Evolutionary conservation across 441 rosid species (phyloP), one percentile per base, ranked within the genome.

Genomic region (Populus hybrid): DNA sequence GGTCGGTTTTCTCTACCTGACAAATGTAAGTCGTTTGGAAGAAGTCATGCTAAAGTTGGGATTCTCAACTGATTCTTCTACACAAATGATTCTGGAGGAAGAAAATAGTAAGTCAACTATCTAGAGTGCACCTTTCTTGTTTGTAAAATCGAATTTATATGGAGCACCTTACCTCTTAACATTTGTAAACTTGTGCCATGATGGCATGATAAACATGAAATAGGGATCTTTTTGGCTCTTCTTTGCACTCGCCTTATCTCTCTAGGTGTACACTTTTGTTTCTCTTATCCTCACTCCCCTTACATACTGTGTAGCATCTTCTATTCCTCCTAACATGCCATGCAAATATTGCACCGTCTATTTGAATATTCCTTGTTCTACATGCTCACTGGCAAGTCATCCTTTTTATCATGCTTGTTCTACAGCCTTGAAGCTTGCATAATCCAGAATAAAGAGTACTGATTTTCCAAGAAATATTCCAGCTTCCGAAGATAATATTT

Each of bases 1-100:
- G 98, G 83, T 91, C 79, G 98, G 99, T 50, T 88, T 88, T 85
- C 81, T 95, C 73, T 95, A 92, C 88, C 83, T 95, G 79, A 83
- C 95, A 73, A 85, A 91, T 73, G 87, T 76, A 38, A 87, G 87
- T 36, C 91, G 97, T 75, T 78, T 95, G 82, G 98, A 93, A 75
- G 93, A 46, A 93, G 81, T 92, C 65, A 93, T 92, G 99, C 74
- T 46, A 67, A 89, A 86, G 87, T 81, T 93, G 71, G 99, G 99
- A 84, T 93, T 95, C 77, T 86, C 93, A 8, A 83, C 87, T 23
- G 91, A 86, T 64, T 81, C 85, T 78, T 92, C 97, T 63, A 46
- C 84, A 10, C 83, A 86, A 76, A 72, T 79, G 79, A 70, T 87
- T 24, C 78, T 84, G 68, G 83, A 90, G 76, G 87, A 78, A 78